Evolutionary conservation across 208 protist species (phyloP).

Genomic region (Tritrichomonas musculus): DNA sequence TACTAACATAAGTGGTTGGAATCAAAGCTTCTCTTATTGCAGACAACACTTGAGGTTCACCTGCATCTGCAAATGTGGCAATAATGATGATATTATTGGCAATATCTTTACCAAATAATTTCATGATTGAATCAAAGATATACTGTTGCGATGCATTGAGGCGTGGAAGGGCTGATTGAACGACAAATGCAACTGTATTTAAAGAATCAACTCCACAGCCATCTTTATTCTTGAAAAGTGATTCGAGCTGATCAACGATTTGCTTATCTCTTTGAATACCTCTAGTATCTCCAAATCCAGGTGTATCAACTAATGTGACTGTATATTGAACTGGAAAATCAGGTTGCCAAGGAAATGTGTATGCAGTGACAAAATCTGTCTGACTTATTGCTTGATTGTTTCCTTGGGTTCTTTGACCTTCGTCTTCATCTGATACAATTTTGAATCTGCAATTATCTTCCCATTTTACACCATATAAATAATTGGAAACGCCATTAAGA

Average conservation of each 20-base stretch:
- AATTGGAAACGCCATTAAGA: neutral
- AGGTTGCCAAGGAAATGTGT: neutral
- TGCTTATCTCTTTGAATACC: neutral
- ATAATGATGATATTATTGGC: neutral
- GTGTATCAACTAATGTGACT: neutral
- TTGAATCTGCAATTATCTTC: neutral
- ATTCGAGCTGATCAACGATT: neutral
- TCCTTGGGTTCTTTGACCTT: neutral
- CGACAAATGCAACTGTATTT: slow-evolving; percentile 8
- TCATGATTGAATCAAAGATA: slow-evolving; percentile 8
- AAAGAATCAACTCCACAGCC: neutral
- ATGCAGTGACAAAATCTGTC: neutral
- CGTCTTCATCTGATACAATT: neutral
- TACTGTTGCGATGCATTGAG: neutral
- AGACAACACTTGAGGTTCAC: neutral
- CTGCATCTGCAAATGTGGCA: neutral
- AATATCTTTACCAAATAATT: slow-evolving; percentile 27
- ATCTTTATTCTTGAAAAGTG: neutral
- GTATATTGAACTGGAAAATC: neutral
- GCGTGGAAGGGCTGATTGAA: neutral
- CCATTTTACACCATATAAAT: neutral
- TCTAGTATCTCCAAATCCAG: neutral
- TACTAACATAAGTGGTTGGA: neutral
- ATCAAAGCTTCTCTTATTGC: neutral
- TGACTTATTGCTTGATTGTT: neutral